Base-by-base conservation (phyloP, 495 filamentous ascomycete genomes). In the Xanthoparmelia taractica region DNA sequence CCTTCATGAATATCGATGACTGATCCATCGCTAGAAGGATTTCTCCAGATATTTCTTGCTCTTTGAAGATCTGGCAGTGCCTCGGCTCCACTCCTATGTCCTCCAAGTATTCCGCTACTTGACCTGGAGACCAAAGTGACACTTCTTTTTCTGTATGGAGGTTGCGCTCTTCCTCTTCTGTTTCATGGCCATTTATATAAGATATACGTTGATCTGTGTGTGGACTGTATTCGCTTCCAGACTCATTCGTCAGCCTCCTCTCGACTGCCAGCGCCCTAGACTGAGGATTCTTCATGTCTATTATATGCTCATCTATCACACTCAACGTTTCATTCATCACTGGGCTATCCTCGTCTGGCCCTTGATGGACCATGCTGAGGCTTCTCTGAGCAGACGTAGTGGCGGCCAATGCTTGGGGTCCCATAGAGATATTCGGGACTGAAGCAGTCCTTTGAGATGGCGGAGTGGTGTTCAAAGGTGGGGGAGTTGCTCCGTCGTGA, bases 301-400 rank as follows among this genome's bases (percentile, higher is more conserved):
- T 96, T 56, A 99, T 97, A 72, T 97, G 95, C 74, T 99, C 95
- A 69, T 99, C 84, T 69, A 99, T 99, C 38, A 97, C 95, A 68
- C 91, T 96, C 63, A 99, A 75, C 0, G 95, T 97, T 70, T 99
- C 93, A 70, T 96, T 91, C 79, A 99, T 90, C 33, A 97, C 92
- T 4, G 92, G 90, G 70, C 90, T 92, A 33, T 85, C 82, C 66
- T 84, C 77, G 40, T 76, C 75, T 64, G 73, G 75, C 61, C 75
- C 59, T 66, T 72, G 55, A 64, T 80, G 71, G 64, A 73, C 69
- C 64, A 82, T 70, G 23, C 75, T 76, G 59, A 79, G 76, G 11
- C 78, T 74, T 60, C 77, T 75, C 59, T 80, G 79, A 23, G 77
- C 52, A 34, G 64, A 40, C 23, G 38, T 43, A 5, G 38, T 27